Evolutionary conservation across 2,329 filamentous ascomycete species (phyloP), one percentile per base, ranked within the genome.

Genomic region (Aspergillus floridensis): DNA sequence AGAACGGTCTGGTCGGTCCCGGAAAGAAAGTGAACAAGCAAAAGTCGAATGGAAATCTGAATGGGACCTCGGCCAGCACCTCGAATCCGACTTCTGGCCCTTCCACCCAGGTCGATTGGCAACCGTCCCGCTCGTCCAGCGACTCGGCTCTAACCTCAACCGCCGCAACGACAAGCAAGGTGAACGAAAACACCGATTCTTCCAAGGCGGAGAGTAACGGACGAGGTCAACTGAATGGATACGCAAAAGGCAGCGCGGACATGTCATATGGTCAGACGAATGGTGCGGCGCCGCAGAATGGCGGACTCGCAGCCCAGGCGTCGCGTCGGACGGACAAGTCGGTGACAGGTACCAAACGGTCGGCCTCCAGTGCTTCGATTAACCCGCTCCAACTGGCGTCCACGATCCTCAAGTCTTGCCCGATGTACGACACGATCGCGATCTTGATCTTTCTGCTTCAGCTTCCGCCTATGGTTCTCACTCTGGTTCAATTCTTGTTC

Each of bases 391-490:
- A 90, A 68, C 82, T 96, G 65, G 89, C 90, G 64, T 85, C 91
- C 67, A 96, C 92, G 57, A 93, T 98, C 69, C 86, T 98, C 74
- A 88, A 87, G 70, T 92, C 92, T 55, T 93, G 93, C 70, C 93
- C 93, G 56, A 87, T 96, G 72, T 90, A 92, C 79, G 93, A 98
- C 79, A 96, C 93, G 62, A 91, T 97, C 77, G 92, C 93, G 73
- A 96, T 98, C 71, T 87, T 98, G 75, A 96, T 97, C 77, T 90
- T 97, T 69, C 86, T 98, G 66, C 90, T 97, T 77, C 93, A 96
- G 74, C 86, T 97, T 10, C 93, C 93, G 31, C 91, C 93, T 22
- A 88, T 93, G 70, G 88, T 93, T 59, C 84, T 97, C 70, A 93
- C 92, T 64, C 83, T 92, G 74, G 91, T 96, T 70, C 96, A 97